Evolutionary conservation across 164 flowering plant genomes (phyloP).

Genomic region (Litsea cubeba): DNA sequence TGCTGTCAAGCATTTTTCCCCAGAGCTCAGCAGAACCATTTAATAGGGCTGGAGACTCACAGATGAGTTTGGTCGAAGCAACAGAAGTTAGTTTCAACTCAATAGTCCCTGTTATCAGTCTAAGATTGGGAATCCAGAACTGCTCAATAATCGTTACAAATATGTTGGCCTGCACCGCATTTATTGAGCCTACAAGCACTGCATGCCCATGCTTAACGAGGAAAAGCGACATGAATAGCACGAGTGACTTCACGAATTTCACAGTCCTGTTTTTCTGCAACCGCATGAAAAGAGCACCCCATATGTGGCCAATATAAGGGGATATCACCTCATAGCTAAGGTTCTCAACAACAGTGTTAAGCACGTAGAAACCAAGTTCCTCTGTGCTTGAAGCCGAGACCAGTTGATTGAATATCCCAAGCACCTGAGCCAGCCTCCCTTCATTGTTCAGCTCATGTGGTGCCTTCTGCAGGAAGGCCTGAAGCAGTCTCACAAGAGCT

Average conservation of each 20-base stretch:
- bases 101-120: constrained; percentile 57
- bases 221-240: constrained; percentile 90
- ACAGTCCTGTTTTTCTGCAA: constrained; percentile 44
- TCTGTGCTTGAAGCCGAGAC: constrained; percentile 55
- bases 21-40: constrained; percentile 55
- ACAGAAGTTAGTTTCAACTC: constrained; percentile 80
- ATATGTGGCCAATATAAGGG: constrained; percentile 53
- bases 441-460: constrained; percentile 69
- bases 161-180: constrained; percentile 58
- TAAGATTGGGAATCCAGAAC: constrained; percentile 90
- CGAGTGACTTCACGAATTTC: constrained; percentile 64
- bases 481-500: constrained; percentile 88
- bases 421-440: constrained; percentile 59
- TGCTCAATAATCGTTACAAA: constrained; percentile 60
- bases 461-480: constrained; percentile 87
- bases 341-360: constrained; percentile 82
- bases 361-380: constrained; percentile 88
- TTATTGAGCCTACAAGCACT: constrained; percentile 59
- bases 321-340: constrained; percentile 66
- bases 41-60: constrained; percentile 66
- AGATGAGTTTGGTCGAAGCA: constrained; percentile 75
- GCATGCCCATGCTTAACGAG: constrained; percentile 69
- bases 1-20: constrained; percentile 87
- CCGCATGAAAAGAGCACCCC: constrained; percentile 55
- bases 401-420: constrained; percentile 74